Percentiles rank a stretch among this genome's conserved stretches.
Conservation (phyloP, 352 stramenopile species). For the Blastocystis sp. region DNA sequence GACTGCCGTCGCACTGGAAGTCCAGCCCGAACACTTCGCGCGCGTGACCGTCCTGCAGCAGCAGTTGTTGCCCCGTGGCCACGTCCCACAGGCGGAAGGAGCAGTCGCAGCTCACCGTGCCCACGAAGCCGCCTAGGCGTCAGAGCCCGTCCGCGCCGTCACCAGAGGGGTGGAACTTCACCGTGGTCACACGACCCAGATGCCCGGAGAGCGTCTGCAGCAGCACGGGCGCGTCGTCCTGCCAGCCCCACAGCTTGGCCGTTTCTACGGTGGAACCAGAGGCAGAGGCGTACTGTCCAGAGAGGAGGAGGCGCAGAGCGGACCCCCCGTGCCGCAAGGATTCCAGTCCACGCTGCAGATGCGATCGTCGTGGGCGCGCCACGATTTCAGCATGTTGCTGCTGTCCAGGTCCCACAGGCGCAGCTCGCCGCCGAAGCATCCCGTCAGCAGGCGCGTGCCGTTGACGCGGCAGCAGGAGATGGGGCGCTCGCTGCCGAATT, state of each 20-base stretch:
- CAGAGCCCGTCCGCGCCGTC: not conserved
- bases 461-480: slow-evolving; percentile 34
- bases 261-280: slow-evolving; percentile 81
- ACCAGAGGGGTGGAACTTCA: slow-evolving; percentile 82
- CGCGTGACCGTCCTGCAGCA: slow-evolving; percentile 87
- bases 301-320: slow-evolving; percentile 59
- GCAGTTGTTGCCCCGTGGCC: slow-evolving; percentile 80
- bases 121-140: slow-evolving; percentile 77
- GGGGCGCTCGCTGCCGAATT: slow-evolving; percentile 24
- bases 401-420: not conserved
- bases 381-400: slow-evolving; percentile 70
- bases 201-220: slow-evolving; percentile 82
- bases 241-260: slow-evolving; percentile 81
- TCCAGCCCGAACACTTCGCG: slow-evolving; percentile 85
- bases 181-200: slow-evolving; percentile 81
- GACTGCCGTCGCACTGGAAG: slow-evolving; percentile 84
- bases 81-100: slow-evolving; percentile 88
- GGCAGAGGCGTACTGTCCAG: slow-evolving; percentile 76
- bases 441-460: not conserved
- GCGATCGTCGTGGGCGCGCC: slow-evolving; percentile 8
- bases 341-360: slow-evolving; percentile 39
- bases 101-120: slow-evolving; percentile 85
- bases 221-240: slow-evolving; percentile 74
- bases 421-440: slow-evolving; percentile 30
- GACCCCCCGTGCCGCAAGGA: slow-evolving; percentile 77